A percentile compares a stretch with the other conserved stretches of the same genome.
phyloP scores from a whole-genome alignment of 1,284 basidiomycete species.

The Phaffia rhodozyma region DNA sequence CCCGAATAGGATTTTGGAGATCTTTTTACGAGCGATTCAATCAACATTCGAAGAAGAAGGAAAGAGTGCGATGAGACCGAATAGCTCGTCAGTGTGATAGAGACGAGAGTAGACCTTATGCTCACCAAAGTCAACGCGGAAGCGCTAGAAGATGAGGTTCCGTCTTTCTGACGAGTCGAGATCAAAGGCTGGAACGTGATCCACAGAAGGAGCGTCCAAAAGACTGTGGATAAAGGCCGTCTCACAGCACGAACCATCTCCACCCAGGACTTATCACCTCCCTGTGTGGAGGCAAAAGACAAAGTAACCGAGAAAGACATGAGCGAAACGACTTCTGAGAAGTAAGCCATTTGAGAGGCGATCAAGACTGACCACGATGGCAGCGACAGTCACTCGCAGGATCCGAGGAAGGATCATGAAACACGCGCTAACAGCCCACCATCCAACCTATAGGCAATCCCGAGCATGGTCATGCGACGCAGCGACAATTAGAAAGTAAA shows the following conservation, averaged over 20 bases:
- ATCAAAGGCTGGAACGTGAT: slow-evolving; percentile 6
- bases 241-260: slow-evolving; percentile 24
- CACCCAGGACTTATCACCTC: neutral
- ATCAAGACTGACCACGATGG: slow-evolving; percentile 52
- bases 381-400: slow-evolving; percentile 52
- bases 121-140: slow-evolving; percentile 17
- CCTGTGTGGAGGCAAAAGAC: neutral
- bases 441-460: slow-evolving; percentile 40
- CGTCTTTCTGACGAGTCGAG: slow-evolving; percentile 27
- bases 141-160: slow-evolving; percentile 24
- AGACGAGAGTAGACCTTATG: too few relatives aligned
- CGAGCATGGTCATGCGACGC: too few relatives aligned
- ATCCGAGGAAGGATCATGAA: slow-evolving; percentile 51
- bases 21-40: slow-evolving; percentile 30
- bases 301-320: slow-evolving; percentile 40
- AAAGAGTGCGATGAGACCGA: too few relatives aligned
- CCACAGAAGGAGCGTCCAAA: slow-evolving; percentile 49
- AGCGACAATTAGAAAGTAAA: too few relatives aligned
- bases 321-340: neutral
- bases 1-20: slow-evolving; percentile 60
- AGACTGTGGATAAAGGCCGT: slow-evolving; percentile 54
- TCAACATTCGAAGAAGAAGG: too few relatives aligned
- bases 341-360: neutral
- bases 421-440: slow-evolving; percentile 64
- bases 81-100: too few relatives aligned